A percentile compares a stretch with the other conserved stretches of the same genome.
phyloP scores from a whole-genome alignment of 306 rosid species.

The Ziziphus jujuba region DNA sequence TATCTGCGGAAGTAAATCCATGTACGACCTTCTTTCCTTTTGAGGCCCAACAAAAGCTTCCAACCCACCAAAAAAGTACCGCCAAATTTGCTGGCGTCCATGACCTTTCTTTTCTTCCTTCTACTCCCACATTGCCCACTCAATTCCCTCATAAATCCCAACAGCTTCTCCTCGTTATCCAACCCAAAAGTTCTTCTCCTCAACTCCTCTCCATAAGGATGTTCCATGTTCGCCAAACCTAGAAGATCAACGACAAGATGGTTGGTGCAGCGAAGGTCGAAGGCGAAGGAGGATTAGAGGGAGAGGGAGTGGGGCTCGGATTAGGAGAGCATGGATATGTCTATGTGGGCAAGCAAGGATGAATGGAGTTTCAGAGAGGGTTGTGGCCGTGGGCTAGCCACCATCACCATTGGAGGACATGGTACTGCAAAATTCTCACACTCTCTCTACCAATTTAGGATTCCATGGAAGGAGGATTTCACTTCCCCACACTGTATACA shows the following conservation, averaged over 20 bases:
- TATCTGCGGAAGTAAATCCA: constrained; percentile 86
- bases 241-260: constrained; percentile 43
- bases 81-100: constrained; percentile 64
- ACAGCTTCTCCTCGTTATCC: constrained; percentile 58
- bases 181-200: constrained; percentile 60
- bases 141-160: constrained; percentile 77
- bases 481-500: no score
- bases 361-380: constrained; percentile 33
- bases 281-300: constrained; percentile 52
- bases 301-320: constrained; percentile 70
- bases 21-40: constrained; percentile 78
- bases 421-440: no score
- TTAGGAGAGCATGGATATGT: constrained; percentile 58
- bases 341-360: constrained; percentile 31
- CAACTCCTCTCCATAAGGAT: constrained; percentile 65
- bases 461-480: no score
- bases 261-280: constrained; percentile 29
- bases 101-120: constrained; percentile 78
- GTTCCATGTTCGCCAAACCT: constrained; percentile 38
- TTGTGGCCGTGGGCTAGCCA: background rate
- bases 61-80: constrained; percentile 63
- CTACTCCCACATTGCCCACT: constrained; percentile 85
- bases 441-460: no score
- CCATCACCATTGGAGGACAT: constrained; percentile 4
- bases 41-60: constrained; percentile 79